Conservation (phyloP, 2,329 filamentous ascomycete genomes). For the Colletotrichum filicis region DNA sequence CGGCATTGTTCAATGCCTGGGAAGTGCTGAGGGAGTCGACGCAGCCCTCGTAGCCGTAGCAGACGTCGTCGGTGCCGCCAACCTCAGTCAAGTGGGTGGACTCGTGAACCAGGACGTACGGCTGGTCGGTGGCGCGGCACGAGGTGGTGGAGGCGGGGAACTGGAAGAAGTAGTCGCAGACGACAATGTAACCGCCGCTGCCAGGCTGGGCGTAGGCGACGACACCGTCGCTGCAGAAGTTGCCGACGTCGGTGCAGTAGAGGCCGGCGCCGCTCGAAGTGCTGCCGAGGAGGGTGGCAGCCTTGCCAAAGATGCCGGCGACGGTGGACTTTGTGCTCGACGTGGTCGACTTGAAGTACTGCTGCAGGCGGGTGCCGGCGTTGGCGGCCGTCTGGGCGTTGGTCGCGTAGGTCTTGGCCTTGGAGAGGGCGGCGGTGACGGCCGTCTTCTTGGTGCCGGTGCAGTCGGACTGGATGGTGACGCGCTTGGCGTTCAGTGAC, state of each 20-base stretch:
- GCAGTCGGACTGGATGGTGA: constrained; percentile 17
- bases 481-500: constrained; percentile 51
- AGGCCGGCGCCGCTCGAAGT: constrained; percentile 55
- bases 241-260: constrained; percentile 61
- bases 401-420: too few relatives aligned
- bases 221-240: constrained; percentile 52
- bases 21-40: neutral
- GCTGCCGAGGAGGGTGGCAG: constrained; percentile 59
- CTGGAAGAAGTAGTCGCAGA: constrained; percentile 69
- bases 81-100: constrained; percentile 68
- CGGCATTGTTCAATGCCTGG: constrained; percentile 34
- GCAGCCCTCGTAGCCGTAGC: constrained; percentile 1
- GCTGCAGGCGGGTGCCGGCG: constrained; percentile 29
- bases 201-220: constrained; percentile 27
- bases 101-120: constrained; percentile 74
- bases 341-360: constrained; percentile 68
- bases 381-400: neutral
- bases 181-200: constrained; percentile 63
- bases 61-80: constrained; percentile 59
- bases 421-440: constrained; percentile 37
- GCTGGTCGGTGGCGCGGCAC: constrained; percentile 66
- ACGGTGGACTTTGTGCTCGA: constrained; percentile 54
- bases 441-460: constrained; percentile 7
- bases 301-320: constrained; percentile 54
- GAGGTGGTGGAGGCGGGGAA: constrained; percentile 58